Percentiles rank a stretch among this genome's conserved stretches.
Conservation (phyloP, 1,139 yeast species). For the Ogataea hybrid region DNA sequence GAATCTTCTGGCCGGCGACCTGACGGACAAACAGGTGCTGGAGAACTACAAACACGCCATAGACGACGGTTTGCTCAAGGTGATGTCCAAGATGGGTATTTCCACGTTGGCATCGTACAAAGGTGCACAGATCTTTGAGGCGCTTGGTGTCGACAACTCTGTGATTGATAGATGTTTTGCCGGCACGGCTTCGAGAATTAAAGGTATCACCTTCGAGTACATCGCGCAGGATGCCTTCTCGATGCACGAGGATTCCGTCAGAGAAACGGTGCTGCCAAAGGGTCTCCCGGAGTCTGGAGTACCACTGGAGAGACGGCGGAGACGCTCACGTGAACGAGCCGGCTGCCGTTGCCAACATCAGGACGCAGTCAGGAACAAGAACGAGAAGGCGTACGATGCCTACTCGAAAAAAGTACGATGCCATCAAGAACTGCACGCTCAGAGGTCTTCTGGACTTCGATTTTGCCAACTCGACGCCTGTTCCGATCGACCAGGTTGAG, state of each 20-base stretch:
- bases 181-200: conserved; percentile 96
- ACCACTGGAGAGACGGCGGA: conserved; percentile 99
- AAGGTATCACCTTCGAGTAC: conserved; percentile 92
- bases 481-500: conserved; percentile 96
- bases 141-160: conserved; percentile 91
- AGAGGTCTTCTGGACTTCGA: conserved; percentile 94
- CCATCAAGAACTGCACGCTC: conserved; percentile 87
- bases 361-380: conserved; percentile 96
- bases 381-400: conserved; percentile 87
- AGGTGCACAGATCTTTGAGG: conserved; percentile 98
- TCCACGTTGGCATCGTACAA: conserved; percentile 95
- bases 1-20: conserved; percentile 60
- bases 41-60: conserved; percentile 78
- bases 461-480: conserved; percentile 63
- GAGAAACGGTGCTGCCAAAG: conserved; percentile 66
- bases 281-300: conserved; percentile 95
- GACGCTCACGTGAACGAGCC: conserved; percentile 95
- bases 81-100: conserved; percentile 99
- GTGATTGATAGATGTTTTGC: conserved; percentile 95
- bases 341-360: conserved; percentile 92
- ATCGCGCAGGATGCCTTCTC: conserved; percentile 96
- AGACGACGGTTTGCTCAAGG: conserved; percentile 90
- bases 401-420: conserved; percentile 88
- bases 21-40: conserved; percentile 59
- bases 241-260: conserved; percentile 87